A percentile compares a stretch with the other conserved stretches of the same genome.
phyloP scores from a whole-genome alignment of 805 yeast genomes.

The Novakomyces olei region DNA sequence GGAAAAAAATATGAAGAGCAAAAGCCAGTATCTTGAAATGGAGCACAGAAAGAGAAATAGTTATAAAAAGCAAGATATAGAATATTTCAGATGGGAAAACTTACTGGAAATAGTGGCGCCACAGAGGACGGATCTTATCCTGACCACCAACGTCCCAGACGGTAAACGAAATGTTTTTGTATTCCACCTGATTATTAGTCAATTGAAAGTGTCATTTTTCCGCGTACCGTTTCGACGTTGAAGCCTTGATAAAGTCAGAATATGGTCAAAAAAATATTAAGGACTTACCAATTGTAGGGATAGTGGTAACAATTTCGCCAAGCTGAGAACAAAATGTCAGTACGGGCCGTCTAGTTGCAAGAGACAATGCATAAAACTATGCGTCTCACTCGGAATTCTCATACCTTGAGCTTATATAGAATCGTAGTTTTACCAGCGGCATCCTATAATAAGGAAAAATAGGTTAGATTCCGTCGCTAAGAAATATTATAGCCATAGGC shows the following conservation, averaged over 20 bases:
- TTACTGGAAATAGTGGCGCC: constrained; percentile 98
- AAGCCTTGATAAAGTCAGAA: constrained; percentile 41
- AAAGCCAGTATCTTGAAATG: too few relatives aligned
- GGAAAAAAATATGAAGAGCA: too few relatives aligned
- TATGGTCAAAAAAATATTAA: constrained; percentile 44
- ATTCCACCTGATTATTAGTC: too few relatives aligned
- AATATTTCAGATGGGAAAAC: too few relatives aligned
- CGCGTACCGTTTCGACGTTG: constrained; percentile 76
- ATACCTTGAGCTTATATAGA: constrained; percentile 79
- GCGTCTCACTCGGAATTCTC: too few relatives aligned
- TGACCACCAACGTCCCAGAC: constrained; percentile 99
- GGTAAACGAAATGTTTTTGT: constrained; percentile 60
- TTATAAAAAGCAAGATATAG: too few relatives aligned
- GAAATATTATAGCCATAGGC: too few relatives aligned
- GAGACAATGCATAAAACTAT: too few relatives aligned
- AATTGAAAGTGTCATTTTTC: too few relatives aligned
- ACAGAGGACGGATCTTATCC: constrained; percentile 92
- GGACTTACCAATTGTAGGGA: constrained; percentile 30
- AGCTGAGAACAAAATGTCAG: too few relatives aligned
- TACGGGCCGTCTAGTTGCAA: too few relatives aligned
- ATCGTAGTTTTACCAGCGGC: constrained; percentile 98
- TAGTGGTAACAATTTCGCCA: constrained; percentile 36
- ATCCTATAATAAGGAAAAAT: constrained; percentile 14
- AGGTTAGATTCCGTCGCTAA: neutral
- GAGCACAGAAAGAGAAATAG: too few relatives aligned